Conservation (phyloP, 2,329 filamentous ascomycete species). For the Colletotrichum cordylinicola region DNA sequence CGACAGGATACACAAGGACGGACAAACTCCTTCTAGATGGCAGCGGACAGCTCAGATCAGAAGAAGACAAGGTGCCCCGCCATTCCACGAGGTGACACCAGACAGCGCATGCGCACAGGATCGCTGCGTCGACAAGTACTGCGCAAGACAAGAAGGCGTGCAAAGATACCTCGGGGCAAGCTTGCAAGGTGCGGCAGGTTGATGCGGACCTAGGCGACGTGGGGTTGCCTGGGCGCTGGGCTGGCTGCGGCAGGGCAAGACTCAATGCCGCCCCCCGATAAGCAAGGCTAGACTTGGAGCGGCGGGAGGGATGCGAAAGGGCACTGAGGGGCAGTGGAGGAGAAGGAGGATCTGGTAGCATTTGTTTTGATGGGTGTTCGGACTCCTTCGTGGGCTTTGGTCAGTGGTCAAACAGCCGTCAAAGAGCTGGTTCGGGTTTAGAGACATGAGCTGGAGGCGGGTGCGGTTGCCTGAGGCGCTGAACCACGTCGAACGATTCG, state of each 20-base stretch:
- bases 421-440: background rate
- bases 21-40: background rate
- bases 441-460: background rate
- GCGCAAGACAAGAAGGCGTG: background rate
- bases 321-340: background rate
- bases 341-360: background rate
- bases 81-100: conserved; percentile 4
- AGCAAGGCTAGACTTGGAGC: background rate
- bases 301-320: background rate
- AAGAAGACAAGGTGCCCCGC: background rate
- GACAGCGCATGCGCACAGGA: conserved; percentile 13
- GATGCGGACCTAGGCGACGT: background rate
- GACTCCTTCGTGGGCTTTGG: background rate
- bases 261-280: background rate
- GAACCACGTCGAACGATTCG: background rate
- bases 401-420: conserved; percentile 10
- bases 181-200: background rate
- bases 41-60: background rate
- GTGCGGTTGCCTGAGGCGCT: conserved; percentile 19
- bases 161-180: background rate
- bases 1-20: background rate
- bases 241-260: background rate
- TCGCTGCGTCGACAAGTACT: background rate
- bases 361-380: conserved; percentile 5
- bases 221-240: conserved; percentile 13